Conservation (phyloP, 129 eudicot genomes). For the Oenanthe sinensis region DNA sequence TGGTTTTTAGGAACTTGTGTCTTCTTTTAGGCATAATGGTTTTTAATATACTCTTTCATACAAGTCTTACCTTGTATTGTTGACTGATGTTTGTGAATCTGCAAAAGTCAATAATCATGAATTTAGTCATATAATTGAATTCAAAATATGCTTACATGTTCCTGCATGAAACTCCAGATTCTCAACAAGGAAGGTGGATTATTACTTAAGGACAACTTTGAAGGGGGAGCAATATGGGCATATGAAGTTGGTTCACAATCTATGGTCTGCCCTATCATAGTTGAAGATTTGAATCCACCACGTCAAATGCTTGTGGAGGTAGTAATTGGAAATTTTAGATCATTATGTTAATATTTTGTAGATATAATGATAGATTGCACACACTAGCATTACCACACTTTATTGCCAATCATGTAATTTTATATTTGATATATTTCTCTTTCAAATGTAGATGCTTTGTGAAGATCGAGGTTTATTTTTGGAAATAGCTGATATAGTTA, state of each 20-base stretch:
- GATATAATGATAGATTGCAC: neutral
- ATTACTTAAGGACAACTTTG: slow-evolving; percentile 59
- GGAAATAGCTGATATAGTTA: slow-evolving; percentile 85
- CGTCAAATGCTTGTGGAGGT: slow-evolving; percentile 99
- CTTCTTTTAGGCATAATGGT: neutral
- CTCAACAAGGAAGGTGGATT: slow-evolving; percentile 72
- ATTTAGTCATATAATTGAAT: neutral
- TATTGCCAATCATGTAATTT: neutral
- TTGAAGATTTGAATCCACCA: slow-evolving; percentile 82
- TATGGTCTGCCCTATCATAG: slow-evolving; percentile 89
- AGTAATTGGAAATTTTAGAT: neutral
- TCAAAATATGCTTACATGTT: slow-evolving; percentile 4
- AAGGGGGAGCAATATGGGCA: slow-evolving; percentile 97
- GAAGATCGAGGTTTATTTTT: slow-evolving; percentile 82
- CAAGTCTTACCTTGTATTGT: neutral
- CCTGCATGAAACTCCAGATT: slow-evolving; percentile 36
- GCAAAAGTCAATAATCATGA: neutral
- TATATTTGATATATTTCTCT: neutral
- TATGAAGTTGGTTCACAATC: slow-evolving; percentile 92
- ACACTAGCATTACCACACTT: neutral
- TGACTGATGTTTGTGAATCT: neutral
- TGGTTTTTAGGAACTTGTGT: neutral
- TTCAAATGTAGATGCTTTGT: slow-evolving; percentile 64
- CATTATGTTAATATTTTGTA: neutral
- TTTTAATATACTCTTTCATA: neutral